Conservation (phyloP, 2,329 filamentous ascomycete genomes). For the Fusarium hostae region DNA sequence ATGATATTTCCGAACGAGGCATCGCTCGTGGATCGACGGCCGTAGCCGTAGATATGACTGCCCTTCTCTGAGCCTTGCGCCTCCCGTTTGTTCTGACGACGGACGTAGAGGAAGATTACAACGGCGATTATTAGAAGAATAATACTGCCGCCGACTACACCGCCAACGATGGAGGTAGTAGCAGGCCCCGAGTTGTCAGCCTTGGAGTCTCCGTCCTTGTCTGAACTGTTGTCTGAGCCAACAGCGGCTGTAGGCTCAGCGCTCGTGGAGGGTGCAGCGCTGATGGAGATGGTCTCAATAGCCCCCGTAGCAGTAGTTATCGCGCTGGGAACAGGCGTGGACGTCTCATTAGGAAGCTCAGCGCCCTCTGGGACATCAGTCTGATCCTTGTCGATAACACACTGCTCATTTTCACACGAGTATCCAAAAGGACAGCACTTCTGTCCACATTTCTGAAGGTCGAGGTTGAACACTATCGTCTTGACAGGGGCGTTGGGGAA, state of each 20-base stretch:
- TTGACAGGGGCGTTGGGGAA: conserved; percentile 71
- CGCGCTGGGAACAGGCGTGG: conserved; percentile 29
- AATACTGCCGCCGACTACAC: conserved; percentile 59
- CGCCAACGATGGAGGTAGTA: conserved; percentile 58
- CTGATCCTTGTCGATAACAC: conserved; percentile 65
- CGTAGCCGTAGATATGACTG: conserved; percentile 23
- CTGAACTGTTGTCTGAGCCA: conserved; percentile 17
- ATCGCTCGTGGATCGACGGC: conserved; percentile 36
- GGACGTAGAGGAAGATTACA: conserved; percentile 54
- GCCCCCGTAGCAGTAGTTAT: conserved; percentile 39
- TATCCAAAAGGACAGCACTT: conserved; percentile 80
- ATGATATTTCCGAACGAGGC: conserved; percentile 58
- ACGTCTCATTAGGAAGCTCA: conserved; percentile 39
- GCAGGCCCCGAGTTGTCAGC: conserved; percentile 42
- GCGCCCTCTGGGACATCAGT: conserved; percentile 50
- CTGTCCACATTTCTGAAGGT: conserved; percentile 67
- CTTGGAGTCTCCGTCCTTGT: conserved; percentile 16
- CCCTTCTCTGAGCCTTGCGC: conserved; percentile 35
- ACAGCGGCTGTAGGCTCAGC: conserved; percentile 28
- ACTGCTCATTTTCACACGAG: conserved; percentile 66
- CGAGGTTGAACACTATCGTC: conserved; percentile 69
- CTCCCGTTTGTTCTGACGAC: conserved; percentile 45
- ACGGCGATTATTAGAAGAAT: conserved; percentile 54
- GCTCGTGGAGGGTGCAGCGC: conserved; percentile 33
- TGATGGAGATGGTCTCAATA: conserved; percentile 38